These are phyloP conservation scores for Kockovaella imperatae DNA, from an alignment of 768 basidiomycete species.

Conservation along the genomic window DNA sequence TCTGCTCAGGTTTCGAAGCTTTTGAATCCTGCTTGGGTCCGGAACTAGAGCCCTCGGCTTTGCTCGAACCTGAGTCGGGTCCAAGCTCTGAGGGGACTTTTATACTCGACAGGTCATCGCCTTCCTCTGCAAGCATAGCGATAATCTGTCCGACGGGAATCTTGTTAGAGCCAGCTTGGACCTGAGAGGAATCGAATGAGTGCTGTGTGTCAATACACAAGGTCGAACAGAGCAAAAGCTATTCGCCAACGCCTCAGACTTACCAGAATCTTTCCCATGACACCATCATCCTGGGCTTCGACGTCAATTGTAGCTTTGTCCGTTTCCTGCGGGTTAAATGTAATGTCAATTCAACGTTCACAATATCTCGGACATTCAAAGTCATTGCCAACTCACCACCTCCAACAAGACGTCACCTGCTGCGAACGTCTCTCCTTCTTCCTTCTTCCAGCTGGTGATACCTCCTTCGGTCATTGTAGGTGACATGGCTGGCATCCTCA, in stretches of 20 bases:
- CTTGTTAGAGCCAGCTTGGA: constrained; percentile 69
- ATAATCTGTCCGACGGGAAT: constrained; percentile 82
- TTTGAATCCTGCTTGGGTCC: constrained; percentile 6
- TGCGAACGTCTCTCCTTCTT: constrained; percentile 68
- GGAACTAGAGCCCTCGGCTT: not conserved
- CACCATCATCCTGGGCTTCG: constrained; percentile 46
- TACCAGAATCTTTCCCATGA: constrained; percentile 46
- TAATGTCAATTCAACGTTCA: constrained; percentile 1
- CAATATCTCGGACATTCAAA: not conserved
- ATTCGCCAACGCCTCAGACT: constrained; percentile 4
- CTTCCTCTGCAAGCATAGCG: constrained; percentile 88
- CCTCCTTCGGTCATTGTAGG: constrained; percentile 96
- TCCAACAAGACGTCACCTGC: constrained; percentile 82
- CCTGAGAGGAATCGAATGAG: constrained; percentile 46
- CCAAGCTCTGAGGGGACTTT: constrained; percentile 47
- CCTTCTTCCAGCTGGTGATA: constrained; percentile 82
- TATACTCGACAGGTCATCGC: constrained; percentile 85
- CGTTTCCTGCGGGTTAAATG: constrained; percentile 40
- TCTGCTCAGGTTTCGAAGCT: constrained; percentile 14
- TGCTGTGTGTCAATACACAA: not conserved
- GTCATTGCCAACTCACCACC: constrained; percentile 53
- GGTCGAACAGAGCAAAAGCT: not conserved
- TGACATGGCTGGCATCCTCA: constrained; percentile 94
- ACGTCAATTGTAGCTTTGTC: constrained; percentile 47
- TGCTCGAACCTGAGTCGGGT: constrained; percentile 17